phyloP scores from a whole-genome alignment of 106 monocot species.

The Ottelia alismoides region DNA sequence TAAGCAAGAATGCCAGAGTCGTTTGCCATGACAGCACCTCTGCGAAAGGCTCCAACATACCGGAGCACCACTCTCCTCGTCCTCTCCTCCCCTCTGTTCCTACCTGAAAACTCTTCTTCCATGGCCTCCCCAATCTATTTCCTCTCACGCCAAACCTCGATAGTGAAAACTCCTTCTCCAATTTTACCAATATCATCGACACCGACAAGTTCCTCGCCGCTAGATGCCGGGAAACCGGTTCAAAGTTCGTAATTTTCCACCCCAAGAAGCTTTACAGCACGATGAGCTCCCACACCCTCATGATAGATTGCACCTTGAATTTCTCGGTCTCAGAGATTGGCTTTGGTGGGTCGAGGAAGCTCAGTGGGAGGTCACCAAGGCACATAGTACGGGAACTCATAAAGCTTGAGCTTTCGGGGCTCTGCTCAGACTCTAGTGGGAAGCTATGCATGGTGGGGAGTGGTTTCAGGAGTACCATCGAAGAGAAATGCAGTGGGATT shows the following conservation, averaged over 20 bases:
- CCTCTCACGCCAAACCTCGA: neutral
- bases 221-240: neutral
- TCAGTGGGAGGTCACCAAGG: neutral
- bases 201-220: slow-evolving; percentile 18
- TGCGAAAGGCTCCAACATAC: no score
- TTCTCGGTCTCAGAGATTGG: neutral
- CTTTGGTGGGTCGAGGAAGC: no score
- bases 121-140: no score
- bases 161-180: slow-evolving; percentile 4
- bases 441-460: slow-evolving; percentile 64
- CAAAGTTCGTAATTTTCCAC: slow-evolving; percentile 8
- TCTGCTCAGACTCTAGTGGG: slow-evolving; percentile 34
- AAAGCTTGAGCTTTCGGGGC: slow-evolving; percentile 22
- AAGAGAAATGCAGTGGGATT: slow-evolving; percentile 27
- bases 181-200: slow-evolving; percentile 21
- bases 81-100: no score
- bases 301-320: slow-evolving; percentile 11
- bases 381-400: neutral
- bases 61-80: no score
- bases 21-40: no score
- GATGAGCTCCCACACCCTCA: neutral
- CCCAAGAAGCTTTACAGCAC: slow-evolving; percentile 8
- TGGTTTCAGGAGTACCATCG: neutral
- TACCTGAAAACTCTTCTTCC: no score
- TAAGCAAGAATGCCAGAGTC: no score